A percentile compares a stretch with the other conserved stretches of the same genome.
These are phyloP conservation scores for Mucor circinelloides DNA, from an alignment of 371 early-diverging fungal genomes.

Conservation along the genomic window DNA sequence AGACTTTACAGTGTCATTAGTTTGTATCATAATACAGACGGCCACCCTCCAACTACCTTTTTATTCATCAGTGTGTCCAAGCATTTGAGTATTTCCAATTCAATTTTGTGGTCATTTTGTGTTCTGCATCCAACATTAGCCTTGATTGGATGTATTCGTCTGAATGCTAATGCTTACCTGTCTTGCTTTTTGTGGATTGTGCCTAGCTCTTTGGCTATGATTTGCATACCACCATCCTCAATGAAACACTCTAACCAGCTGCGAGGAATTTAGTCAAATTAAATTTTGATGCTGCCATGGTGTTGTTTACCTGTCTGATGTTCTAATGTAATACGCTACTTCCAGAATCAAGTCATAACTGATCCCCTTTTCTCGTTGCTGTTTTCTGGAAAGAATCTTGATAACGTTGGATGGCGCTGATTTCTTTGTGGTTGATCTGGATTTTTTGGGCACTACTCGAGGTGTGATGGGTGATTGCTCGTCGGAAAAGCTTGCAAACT, in stretches of 20 bases:
- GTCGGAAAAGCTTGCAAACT: constrained; percentile 16
- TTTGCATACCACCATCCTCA: constrained; percentile 66
- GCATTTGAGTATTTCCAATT: constrained; percentile 81
- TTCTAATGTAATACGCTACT: constrained; percentile 26
- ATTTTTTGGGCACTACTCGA: neutral
- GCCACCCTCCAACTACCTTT: constrained; percentile 38
- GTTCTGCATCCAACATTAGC: constrained; percentile 41
- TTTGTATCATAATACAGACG: neutral
- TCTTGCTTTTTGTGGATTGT: constrained; percentile 47
- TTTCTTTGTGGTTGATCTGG: neutral
- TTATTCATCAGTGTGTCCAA: constrained; percentile 77
- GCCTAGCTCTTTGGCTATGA: constrained; percentile 65
- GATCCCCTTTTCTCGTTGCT: constrained; percentile 18
- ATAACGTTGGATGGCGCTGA: constrained; percentile 24
- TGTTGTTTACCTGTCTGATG: constrained; percentile 19
- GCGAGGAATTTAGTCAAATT: neutral
- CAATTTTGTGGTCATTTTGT: constrained; percentile 71
- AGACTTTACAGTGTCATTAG: constrained; percentile 20
- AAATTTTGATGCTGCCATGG: neutral
- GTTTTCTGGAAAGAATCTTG: constrained; percentile 24
- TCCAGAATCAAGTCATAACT: constrained; percentile 24
- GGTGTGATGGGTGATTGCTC: constrained; percentile 13
- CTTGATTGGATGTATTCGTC: neutral
- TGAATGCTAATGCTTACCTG: constrained; percentile 25
- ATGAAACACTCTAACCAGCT: constrained; percentile 68